These are phyloP conservation scores for Camillea tinctor DNA, from an alignment of 2,329 filamentous ascomycete genomes.

Conservation along the genomic window DNA sequence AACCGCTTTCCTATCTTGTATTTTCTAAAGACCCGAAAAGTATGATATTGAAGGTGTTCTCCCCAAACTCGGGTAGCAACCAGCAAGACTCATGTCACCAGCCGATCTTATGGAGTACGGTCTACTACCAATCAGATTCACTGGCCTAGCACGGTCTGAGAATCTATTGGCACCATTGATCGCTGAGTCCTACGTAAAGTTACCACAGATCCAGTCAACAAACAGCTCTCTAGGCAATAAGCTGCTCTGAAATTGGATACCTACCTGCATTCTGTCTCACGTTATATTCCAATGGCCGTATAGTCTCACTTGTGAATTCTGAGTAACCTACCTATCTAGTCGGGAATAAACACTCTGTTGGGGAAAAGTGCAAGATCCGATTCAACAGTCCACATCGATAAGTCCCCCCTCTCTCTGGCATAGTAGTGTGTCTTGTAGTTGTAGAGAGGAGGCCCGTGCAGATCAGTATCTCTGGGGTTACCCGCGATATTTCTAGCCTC, in stretches of 20 bases:
- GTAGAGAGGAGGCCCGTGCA: background rate
- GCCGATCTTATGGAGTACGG: background rate
- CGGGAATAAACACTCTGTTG: too few relatives aligned
- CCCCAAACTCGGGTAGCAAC: background rate
- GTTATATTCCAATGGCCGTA: too few relatives aligned
- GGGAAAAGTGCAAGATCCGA: too few relatives aligned
- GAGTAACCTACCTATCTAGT: too few relatives aligned
- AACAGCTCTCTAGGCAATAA: too few relatives aligned
- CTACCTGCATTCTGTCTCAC: too few relatives aligned
- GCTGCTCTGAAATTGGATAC: too few relatives aligned
- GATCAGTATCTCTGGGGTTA: background rate
- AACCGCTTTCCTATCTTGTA: background rate
- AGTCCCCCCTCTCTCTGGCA: background rate
- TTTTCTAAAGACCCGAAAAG: constrained; percentile 1
- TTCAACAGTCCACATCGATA: too few relatives aligned
- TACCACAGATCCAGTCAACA: background rate
- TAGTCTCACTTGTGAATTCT: too few relatives aligned
- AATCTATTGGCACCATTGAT: background rate
- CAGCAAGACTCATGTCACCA: background rate
- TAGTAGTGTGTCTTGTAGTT: background rate
- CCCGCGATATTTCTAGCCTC: background rate
- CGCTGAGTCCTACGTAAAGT: background rate
- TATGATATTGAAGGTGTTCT: too few relatives aligned
- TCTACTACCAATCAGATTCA: background rate
- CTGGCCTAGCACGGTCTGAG: background rate